Evolutionary conservation across 176 grass and related monocot species (phyloP).

Genomic region (Carex parvula): DNA sequence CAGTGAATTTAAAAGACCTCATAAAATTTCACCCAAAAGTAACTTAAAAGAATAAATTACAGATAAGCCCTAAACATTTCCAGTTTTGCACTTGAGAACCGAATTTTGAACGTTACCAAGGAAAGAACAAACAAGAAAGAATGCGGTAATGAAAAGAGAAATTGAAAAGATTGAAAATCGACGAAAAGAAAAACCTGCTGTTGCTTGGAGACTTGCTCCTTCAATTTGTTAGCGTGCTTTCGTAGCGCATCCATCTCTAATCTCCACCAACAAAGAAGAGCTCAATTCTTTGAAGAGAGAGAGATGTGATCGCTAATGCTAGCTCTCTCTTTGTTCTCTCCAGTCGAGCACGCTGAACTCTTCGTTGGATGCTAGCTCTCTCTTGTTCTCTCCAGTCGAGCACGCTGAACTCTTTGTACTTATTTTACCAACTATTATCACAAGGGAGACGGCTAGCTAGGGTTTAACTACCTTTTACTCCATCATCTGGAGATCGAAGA

Average conservation of each 20-base stretch:
- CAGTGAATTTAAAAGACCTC: neutral
- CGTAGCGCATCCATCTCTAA: constrained; percentile 73
- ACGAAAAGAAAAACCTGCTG: constrained; percentile 52
- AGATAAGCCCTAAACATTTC: neutral
- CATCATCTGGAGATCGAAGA: too few species aligned
- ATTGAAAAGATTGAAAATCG: neutral
- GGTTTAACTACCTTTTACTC: too few species aligned
- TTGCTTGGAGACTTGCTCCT: constrained; percentile 96
- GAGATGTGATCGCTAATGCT: neutral
- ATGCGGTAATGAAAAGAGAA: neutral
- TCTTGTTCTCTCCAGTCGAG: too few species aligned
- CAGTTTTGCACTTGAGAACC: neutral
- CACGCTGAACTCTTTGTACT: too few species aligned
- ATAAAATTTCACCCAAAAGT: neutral
- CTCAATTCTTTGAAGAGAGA: neutral
- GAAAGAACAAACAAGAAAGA: neutral
- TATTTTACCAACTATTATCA: too few species aligned
- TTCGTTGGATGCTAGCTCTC: too few species aligned
- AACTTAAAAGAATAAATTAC: neutral
- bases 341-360: constrained; percentile 1
- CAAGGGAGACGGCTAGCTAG: too few species aligned
- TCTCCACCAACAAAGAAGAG: neutral
- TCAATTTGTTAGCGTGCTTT: constrained; percentile 85
- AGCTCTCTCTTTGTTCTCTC: neutral
- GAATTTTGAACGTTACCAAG: neutral